phyloP scores from a whole-genome alignment of 768 basidiomycete species.

The Goffeauzyma gilvescens region DNA sequence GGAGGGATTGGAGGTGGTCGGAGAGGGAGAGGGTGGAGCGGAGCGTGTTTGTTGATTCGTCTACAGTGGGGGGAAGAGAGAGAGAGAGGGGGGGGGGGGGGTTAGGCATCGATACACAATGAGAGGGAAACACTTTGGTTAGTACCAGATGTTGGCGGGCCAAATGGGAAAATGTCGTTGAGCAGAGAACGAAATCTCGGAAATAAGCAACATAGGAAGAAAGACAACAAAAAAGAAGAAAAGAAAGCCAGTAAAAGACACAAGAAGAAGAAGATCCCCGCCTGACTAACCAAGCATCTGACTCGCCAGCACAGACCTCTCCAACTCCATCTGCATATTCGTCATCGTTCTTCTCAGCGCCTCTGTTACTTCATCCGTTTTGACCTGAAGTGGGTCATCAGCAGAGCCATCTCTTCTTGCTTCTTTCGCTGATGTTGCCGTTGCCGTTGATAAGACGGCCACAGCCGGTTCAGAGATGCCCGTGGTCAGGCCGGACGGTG shows the following conservation, averaged over 20 bases:
- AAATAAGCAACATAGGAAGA: neutral
- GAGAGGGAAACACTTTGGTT: too few species aligned
- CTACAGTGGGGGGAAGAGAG: slow-evolving; percentile 34
- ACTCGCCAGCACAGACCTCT: slow-evolving; percentile 62
- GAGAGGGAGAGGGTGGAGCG: slow-evolving; percentile 56
- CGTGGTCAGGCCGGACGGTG: slow-evolving; percentile 1
- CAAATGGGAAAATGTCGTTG: neutral
- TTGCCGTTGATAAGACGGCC: neutral
- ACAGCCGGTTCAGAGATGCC: neutral
- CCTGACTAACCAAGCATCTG: slow-evolving; percentile 70
- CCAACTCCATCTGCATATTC: slow-evolving; percentile 80
- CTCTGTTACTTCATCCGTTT: slow-evolving; percentile 75
- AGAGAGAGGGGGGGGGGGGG: too few species aligned
- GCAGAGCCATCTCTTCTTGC: slow-evolving; percentile 16
- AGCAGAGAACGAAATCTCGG: neutral
- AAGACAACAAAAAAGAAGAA: neutral
- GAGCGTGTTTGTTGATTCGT: slow-evolving; percentile 60
- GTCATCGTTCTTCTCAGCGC: slow-evolving; percentile 64
- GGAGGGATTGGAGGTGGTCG: slow-evolving; percentile 37
- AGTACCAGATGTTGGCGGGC: neutral
- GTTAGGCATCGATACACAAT: too few species aligned
- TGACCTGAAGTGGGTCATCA: slow-evolving; percentile 70
- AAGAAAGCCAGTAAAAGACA: too few species aligned
- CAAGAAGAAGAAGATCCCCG: too few species aligned
- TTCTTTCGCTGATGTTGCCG: neutral